Evolutionary conservation across 805 yeast genomes (phyloP), one percentile per base, ranked within the genome.

Genomic region (Candida chilensis): DNA sequence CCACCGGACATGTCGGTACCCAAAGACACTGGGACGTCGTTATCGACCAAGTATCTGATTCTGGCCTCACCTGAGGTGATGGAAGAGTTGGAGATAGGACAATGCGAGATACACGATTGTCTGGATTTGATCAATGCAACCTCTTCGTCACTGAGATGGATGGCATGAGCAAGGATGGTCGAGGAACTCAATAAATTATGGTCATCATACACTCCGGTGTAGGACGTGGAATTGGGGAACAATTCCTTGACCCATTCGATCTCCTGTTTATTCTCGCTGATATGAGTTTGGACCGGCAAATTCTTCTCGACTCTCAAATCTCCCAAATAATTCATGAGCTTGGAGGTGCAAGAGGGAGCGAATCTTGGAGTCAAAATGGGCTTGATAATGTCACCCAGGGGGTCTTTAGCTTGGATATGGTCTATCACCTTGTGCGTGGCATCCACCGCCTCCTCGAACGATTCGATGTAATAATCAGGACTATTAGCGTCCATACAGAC

Each of bases 281-380:
- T 64, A 54, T 90, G 98, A 0, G 96, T 86, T 56, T 90, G 98
- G 24, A 84, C 71, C 16, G 84, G 90, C 20, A 82, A 57, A 20
- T 69, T 48, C 19, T 63, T 45, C 5, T 60, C 41, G 16, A 52
- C 42, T n/a, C 76, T 63, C 16, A 81, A 48, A 5, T 65, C 52
- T 3, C 94, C 94, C 32, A 88, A 60, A 64, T 73, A 65, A 5
- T 47, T 45, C 59, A 90, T 56, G 22, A 85, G 58, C 29, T 72
- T 68, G 16, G 71, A 57, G 3, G 85, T 64, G 47, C 96, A 90
- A 13, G 83, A 72, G 2, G 95, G 95, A 0, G 97, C 97, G 60
- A 90, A 90, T 34, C 98, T 60, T 6, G 98, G 97, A 2, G 97
- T 90, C 8, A 90, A 41, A 10, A 88, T 76, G 0, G 97, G 95